These are phyloP conservation scores for Raddia distichophylla DNA, from an alignment of 176 grass and related monocot species.

Conservation along the genomic window DNA sequence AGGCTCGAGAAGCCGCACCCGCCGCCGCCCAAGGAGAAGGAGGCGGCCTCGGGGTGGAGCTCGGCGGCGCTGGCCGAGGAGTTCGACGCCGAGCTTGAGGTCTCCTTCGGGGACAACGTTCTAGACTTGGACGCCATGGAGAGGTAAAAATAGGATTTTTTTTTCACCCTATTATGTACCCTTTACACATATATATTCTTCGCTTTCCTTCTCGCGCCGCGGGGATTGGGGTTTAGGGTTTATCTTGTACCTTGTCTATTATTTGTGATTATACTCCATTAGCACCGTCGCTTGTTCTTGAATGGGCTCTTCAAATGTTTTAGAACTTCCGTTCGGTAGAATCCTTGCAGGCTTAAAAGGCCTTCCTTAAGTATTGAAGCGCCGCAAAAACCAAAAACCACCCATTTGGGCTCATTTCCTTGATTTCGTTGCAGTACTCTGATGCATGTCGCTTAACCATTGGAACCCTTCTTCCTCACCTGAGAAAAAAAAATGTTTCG, in stretches of 20 bases:
- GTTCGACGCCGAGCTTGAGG: constrained; percentile 52
- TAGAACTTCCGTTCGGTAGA: neutral
- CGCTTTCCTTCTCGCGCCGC: neutral
- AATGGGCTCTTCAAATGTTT: neutral
- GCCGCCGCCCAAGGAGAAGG: constrained; percentile 39
- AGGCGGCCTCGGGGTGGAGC: neutral
- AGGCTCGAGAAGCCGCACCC: constrained; percentile 71
- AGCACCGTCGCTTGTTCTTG: neutral
- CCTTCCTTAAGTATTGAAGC: neutral
- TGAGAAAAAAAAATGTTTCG: neutral
- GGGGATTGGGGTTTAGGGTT: constrained; percentile 25
- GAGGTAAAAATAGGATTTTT: constrained; percentile 43
- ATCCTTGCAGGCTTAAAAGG: neutral
- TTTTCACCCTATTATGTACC: neutral
- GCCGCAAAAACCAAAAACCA: neutral
- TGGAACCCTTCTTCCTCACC: neutral
- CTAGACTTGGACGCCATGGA: constrained; percentile 53
- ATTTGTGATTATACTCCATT: neutral
- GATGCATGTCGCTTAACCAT: neutral
- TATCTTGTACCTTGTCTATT: neutral
- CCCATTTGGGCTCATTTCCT: neutral
- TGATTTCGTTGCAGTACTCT: neutral
- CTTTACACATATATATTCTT: neutral
- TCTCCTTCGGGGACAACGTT: constrained; percentile 63
- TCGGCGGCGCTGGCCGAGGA: neutral